Base-by-base conservation (phyloP, 768 basidiomycete species). In the Rhizopogon vesiculosus region DNA sequence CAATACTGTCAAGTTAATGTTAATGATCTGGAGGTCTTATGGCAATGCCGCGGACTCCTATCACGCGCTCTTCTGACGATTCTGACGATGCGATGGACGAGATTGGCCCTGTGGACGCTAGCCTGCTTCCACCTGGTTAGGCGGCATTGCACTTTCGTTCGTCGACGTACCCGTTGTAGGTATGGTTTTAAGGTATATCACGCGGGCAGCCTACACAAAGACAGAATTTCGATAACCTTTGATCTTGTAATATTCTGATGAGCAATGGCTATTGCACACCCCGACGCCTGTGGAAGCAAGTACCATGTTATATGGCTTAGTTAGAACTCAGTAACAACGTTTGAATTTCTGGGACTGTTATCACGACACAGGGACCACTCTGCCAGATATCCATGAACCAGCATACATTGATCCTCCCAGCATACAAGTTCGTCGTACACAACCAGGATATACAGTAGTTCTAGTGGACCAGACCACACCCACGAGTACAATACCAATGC, bases 1-100 rank as follows among this genome's bases (percentile, higher is more conserved):
- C 42, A n/a, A 29, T 33, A 35, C 42, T 46, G 29, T 56, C 59
- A 28, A 59, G 42, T 25, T 25, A 25, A 18, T 54, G 38, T 52
- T 31, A 1, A 19, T 29, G 49, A 15, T 45, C 50, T 35, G 5
- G 59, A 96, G 95, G 95, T 66, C 74, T 91, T 40, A 99, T 99
- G 96, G 95, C 91, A 6, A 97, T 99, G 91, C 97, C 97, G 4
- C 84, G 97, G 58, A 97, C 97, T 5, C 95, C 96, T 2, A 89
- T 98, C 64, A 69, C 81, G 15, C 74, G 78, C 52, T 70, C 76
- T 25, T 64, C 71, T 1, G 84, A 85, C 5, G 84, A 85, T 6
- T 84, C 84, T 13, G 87, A 84, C 13, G 76, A 78, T 12, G 69
- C 68, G 4, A 71, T 74, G 25, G 82, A 79, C 22, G 84, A 79